phyloP scores from a whole-genome alignment of 306 rosid genomes.

The cucumber (Cucumis sativus) region Cucumber_9930_V3 NC_026657.2:34114501-34115000 shows the following conservation, averaged over 20 bases:
- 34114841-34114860: background rate
- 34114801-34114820: background rate
- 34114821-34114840: background rate
- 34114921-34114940: background rate
- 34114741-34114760: slow-evolving; percentile 3
- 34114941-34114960: background rate
- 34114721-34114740: slow-evolving; percentile 38
- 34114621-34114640: slow-evolving; percentile 45
- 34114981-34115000: too few relatives aligned
- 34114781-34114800: background rate
- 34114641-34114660: slow-evolving; percentile 36
- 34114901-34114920: slow-evolving; percentile 1
- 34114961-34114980: background rate
- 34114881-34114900: background rate
- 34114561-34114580: background rate
- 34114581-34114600: background rate
- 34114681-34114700: slow-evolving; percentile 44
- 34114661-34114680: slow-evolving; percentile 27
- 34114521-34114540: background rate
- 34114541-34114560: background rate
- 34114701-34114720: slow-evolving; percentile 31
- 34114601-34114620: background rate
- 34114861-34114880: background rate
- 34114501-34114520: background rate
- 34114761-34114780: background rate